Evolutionary conservation across 805 yeast genomes (phyloP), one percentile per base, ranked within the genome.

Genomic region (Kazachstania bromeliacearum): DNA sequence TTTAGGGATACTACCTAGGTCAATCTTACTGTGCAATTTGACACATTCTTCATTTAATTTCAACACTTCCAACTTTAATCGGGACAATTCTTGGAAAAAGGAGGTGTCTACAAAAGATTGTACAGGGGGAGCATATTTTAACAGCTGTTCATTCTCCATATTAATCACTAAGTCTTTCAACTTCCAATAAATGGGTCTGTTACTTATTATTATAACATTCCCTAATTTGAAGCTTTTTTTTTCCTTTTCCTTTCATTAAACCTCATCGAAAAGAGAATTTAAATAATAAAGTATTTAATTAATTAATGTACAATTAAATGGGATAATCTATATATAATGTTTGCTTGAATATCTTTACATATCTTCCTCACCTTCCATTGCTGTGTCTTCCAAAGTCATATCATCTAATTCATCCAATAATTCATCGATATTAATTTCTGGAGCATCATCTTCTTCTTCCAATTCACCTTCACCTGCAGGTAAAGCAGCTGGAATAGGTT

Each of bases 321-420:
- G n/a, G n/a, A n/a, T n/a, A n/a, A n/a, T n/a, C n/a, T n/a, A n/a
- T n/a, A n/a, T n/a, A n/a, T n/a, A n/a, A n/a, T n/a, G n/a, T n/a
- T n/a, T n/a, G n/a, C n/a, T n/a, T n/a, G n/a, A n/a, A n/a, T n/a
- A n/a, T 12, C 16, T 28, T 24, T 15, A 30, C 31, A 28, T 31
- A 17, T 19, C 29, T 13, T 23, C 35, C 27, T n/a, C n/a, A n/a
- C 31, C 43, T 17, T 43, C 47, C 39, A 43, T 40, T 25, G 42
- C 43, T 20, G 42, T 37, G 45, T 74, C 85, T 28, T 79, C 87
- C 58, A 88, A 68, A 20, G 84, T 84, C 94, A 88, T 80, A 40
- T 83, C 96, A 50, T 87, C 96, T 51, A 92, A 69, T 58, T 92
- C 98, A 51, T 92, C 97, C 63, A 92, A 70, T 50, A 92, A 70